Conservation (phyloP, 192 early-diverging fungal genomes). For the Coemansia sp. region DNA sequence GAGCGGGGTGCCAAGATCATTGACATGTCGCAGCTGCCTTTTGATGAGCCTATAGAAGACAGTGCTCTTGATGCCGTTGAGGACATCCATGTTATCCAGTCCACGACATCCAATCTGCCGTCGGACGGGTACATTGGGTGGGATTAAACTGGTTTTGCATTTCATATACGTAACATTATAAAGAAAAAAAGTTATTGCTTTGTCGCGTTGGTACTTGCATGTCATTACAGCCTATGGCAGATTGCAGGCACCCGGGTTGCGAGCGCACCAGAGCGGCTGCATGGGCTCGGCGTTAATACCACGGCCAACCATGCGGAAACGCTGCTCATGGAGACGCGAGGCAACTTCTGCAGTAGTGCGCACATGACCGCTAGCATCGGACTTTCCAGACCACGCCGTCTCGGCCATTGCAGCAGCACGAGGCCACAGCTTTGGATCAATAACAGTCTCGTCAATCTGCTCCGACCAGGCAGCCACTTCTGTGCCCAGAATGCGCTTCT, state of each 20-base stretch:
- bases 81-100: not conserved
- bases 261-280: conserved; percentile 73
- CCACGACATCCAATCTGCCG: not conserved
- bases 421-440: conserved; percentile 69
- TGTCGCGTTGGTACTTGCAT: not conserved
- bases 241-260: conserved; percentile 55
- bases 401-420: conserved; percentile 66
- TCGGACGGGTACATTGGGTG: not conserved
- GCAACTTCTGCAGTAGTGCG: conserved; percentile 61
- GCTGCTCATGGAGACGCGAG: conserved; percentile 65
- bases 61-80: not conserved
- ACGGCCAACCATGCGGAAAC: conserved; percentile 66
- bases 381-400: conserved; percentile 67
- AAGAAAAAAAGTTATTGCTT: not conserved
- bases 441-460: conserved; percentile 57
- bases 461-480: conserved; percentile 73
- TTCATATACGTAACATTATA: not conserved
- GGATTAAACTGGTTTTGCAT: not conserved
- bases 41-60: not conserved
- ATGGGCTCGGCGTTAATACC: conserved; percentile 66
- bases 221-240: conserved; percentile 14
- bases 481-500: conserved; percentile 60
- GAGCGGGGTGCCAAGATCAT: conserved; percentile 14
- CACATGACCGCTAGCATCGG: conserved; percentile 51
- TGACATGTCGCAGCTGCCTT: not conserved